Conservation (phyloP, 2,329 filamentous ascomycete genomes). For the Aspergillus sp. region DNA sequence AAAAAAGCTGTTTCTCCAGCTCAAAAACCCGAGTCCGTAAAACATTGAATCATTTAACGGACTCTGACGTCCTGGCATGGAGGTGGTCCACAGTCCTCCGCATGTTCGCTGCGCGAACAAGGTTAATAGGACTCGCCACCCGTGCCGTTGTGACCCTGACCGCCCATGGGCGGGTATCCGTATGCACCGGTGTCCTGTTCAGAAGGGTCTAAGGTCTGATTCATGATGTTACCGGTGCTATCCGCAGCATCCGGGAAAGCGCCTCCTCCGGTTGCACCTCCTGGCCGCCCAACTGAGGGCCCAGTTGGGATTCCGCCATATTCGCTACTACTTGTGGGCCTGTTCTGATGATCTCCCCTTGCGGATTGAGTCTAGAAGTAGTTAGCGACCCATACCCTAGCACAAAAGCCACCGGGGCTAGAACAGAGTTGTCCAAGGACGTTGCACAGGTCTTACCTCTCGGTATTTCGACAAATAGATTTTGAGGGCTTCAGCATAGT, state of each 20-base stretch:
- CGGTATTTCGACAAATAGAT: constrained; percentile 97
- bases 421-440: constrained; percentile 8
- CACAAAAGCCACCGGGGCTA: constrained; percentile 35
- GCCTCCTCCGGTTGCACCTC: constrained; percentile 35
- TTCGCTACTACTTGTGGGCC: constrained; percentile 57
- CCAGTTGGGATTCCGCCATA: constrained; percentile 43
- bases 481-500: constrained; percentile 96
- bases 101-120: constrained; percentile 12
- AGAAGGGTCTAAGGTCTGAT: constrained; percentile 47
- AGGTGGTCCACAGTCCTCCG: constrained; percentile 14
- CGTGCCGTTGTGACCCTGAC: constrained; percentile 53
- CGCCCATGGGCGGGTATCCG: constrained; percentile 52
- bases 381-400: constrained; percentile 33
- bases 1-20: constrained; percentile 1
- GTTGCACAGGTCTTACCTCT: constrained; percentile 72
- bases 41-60: neutral
- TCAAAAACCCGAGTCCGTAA: constrained; percentile 2
- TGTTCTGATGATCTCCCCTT: constrained; percentile 67
- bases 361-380: constrained; percentile 74
- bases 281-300: constrained; percentile 35
- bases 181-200: constrained; percentile 51
- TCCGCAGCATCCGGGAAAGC: constrained; percentile 47
- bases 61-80: constrained; percentile 1
- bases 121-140: constrained; percentile 49
- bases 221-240: constrained; percentile 50